Evolutionary conservation across 169 alveolate species (phyloP).

Genomic region (Plasmodium fragile): DNA sequence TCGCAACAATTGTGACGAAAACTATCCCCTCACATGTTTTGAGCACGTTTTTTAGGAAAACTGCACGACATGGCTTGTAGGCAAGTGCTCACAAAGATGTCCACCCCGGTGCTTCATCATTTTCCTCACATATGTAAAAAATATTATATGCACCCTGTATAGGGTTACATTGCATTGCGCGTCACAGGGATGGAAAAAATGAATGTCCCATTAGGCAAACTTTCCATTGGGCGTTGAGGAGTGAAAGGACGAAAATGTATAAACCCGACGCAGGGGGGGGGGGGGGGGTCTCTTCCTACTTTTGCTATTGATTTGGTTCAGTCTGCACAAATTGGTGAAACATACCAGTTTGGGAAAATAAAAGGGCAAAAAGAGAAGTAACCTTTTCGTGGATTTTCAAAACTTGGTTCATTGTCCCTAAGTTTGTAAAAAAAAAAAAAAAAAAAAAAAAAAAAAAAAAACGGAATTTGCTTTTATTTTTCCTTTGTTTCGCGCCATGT

Average conservation of each 20-base stretch:
- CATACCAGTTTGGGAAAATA: neutral
- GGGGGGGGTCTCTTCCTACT: neutral
- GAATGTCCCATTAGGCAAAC: neutral
- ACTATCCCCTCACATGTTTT: neutral
- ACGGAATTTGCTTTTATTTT: neutral
- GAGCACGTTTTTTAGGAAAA: neutral
- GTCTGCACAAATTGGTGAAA: neutral
- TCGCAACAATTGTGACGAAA: neutral
- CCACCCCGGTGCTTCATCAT: neutral
- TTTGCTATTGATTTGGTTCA: neutral
- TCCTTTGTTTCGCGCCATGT: neutral
- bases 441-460: no score
- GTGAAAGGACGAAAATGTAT: neutral
- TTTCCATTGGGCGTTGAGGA: neutral
- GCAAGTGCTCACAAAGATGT: neutral
- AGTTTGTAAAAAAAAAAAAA: neutral
- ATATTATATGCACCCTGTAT: neutral
- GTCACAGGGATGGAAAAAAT: neutral
- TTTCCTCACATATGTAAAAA: neutral
- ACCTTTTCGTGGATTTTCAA: neutral
- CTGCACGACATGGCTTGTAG: neutral
- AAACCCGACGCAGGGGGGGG: neutral
- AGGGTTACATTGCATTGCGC: neutral
- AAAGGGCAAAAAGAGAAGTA: neutral
- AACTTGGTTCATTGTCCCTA: neutral